Percentiles rank a stretch among this genome's conserved stretches.
phyloP scores from a whole-genome alignment of 73 alveolate genomes.

The Blepharisma japonicum region DNA sequence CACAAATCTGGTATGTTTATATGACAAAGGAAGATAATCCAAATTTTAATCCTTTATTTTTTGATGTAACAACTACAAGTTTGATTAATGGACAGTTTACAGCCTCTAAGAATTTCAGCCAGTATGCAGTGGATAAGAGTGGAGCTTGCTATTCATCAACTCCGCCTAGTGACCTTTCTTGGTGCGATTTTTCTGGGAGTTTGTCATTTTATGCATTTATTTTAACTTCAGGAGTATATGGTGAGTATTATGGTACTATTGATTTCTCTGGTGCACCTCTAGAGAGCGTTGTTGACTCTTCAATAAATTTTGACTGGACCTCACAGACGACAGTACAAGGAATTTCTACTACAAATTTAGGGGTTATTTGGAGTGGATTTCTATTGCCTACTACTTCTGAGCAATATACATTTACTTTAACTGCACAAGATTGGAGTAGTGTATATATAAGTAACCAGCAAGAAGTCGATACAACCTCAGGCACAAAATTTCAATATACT shows the following conservation, averaged over 20 bases:
- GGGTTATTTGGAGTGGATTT: constrained; percentile 17
- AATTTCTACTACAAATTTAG: neutral
- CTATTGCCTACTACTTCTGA: neutral
- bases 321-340: neutral
- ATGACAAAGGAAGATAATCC: constrained; percentile 10
- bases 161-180: neutral
- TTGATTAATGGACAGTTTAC: neutral
- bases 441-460: too few relatives aligned
- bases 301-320: neutral
- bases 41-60: neutral
- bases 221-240: neutral
- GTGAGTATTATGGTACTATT: neutral
- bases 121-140: neutral
- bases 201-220: neutral
- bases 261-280: neutral
- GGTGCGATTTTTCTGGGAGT: neutral
- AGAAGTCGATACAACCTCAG: too few relatives aligned
- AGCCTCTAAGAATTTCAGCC: neutral
- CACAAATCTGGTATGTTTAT: neutral
- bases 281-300: neutral
- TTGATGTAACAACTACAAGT: neutral
- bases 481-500: too few relatives aligned
- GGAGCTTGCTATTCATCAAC: neutral
- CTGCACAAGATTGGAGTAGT: neutral
- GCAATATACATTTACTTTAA: neutral